A percentile compares a stretch with the other conserved stretches of the same genome.
phyloP scores from a whole-genome alignment of 139 green algal species.

The Chlorella sp. region DNA sequence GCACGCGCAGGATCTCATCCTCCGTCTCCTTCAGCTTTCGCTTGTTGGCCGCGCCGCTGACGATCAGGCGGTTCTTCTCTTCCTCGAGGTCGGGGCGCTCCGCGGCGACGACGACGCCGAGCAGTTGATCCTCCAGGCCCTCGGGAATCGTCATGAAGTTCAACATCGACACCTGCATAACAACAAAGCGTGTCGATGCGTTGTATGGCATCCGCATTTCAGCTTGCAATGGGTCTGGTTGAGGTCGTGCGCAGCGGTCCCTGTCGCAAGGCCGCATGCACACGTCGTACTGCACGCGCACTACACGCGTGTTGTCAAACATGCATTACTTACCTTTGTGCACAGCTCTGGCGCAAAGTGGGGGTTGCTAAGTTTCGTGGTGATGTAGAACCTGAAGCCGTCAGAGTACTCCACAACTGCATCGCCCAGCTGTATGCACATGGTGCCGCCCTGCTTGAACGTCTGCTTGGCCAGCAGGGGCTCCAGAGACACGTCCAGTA shows the following conservation, averaged over 20 bases:
- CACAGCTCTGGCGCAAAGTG: slow-evolving; percentile 77
- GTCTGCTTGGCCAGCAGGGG: slow-evolving; percentile 63
- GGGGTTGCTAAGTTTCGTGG: slow-evolving; percentile 80
- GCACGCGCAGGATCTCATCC: slow-evolving; percentile 76
- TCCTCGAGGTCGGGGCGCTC: slow-evolving; percentile 75
- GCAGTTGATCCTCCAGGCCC: slow-evolving; percentile 73
- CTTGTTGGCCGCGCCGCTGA: slow-evolving; percentile 68
- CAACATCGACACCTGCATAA: slow-evolving; percentile 58
- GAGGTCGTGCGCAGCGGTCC: too few relatives aligned
- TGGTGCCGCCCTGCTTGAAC: slow-evolving; percentile 60
- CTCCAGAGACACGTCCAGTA: slow-evolving; percentile 73
- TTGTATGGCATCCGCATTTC: too few relatives aligned
- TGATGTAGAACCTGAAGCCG: slow-evolving; percentile 83
- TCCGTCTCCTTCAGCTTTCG: slow-evolving; percentile 77
- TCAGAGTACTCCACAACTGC: slow-evolving; percentile 66
- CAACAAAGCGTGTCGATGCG: too few relatives aligned
- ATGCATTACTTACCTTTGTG: slow-evolving; percentile 79
- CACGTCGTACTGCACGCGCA: too few relatives aligned
- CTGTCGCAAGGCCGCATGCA: too few relatives aligned
- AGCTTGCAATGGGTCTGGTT: too few relatives aligned
- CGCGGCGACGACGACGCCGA: slow-evolving; percentile 61
- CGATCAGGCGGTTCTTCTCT: slow-evolving; percentile 71
- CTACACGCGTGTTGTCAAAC: too few relatives aligned
- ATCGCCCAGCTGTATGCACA: slow-evolving; percentile 41
- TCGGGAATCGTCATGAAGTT: slow-evolving; percentile 84